Base-by-base conservation (phyloP, 495 filamentous ascomycete genomes). In the Aspergillus haitiensis region DNA sequence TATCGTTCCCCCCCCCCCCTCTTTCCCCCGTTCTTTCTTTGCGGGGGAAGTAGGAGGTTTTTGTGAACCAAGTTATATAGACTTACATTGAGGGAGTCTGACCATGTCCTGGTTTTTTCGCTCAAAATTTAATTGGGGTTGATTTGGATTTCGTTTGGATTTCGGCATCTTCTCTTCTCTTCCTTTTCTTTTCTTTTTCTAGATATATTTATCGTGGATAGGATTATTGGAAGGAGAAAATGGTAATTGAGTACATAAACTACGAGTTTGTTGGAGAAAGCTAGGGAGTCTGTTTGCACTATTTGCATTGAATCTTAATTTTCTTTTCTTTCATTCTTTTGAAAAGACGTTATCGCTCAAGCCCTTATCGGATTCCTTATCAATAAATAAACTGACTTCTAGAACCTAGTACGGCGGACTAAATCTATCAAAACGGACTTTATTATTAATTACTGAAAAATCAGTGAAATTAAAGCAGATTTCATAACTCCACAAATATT, bases 31-130 rank as follows among this genome's bases (percentile, higher is more conserved):
- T n/a, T 37, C 3, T 42, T 34, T 64, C 36, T 53, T 34, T 40
- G 42, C 42, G 42, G 13, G 44, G 37, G 52, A 15, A 37, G 15
- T 42, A 32, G 15, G 35, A 16, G 33, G 13, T 40, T 10, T 13
- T 48, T 48, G 31, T 33, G 13, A 36, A 39, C 15, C 47, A n/a
- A 57, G 50, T 42, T 21, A 18, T 18, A 12, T 40, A 35, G 39
- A 33, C 67, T 47, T 56, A 78, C 75, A 67, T 63, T 73, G 74
- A 2, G 75, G 75, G 6, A 78, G 66, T 40, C 70, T 75, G 49
- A 72, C 52, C 37, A 76, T 72, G 45, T 72, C 55, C 44, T 75
- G 50, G 56, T 78, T 78, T 57, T 74, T 75, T 52, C 71, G 75
- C 36, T 75, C 73, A 45, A 78, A 78, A n/a, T 70, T 51, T 64